Evolutionary conservation across 2,329 filamentous ascomycete genomes (phyloP).

Genomic region (Epicoccum nigrum): DNA sequence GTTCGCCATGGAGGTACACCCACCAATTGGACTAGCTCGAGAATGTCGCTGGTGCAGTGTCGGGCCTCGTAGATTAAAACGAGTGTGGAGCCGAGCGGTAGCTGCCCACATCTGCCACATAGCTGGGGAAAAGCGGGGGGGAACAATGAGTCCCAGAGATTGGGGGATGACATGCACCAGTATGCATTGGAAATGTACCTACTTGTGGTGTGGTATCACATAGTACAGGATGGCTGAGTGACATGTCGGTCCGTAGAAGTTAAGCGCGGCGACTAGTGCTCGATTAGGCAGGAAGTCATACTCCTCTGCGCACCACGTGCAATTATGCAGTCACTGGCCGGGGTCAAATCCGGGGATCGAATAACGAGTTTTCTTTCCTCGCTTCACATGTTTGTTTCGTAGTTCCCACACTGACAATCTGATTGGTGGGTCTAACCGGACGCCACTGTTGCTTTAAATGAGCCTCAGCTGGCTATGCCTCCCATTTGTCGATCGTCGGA

Average conservation of each 20-base stretch:
- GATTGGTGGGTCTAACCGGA: slow-evolving; percentile 17
- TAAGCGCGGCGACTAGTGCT: slow-evolving; percentile 21
- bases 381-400: slow-evolving; percentile 22
- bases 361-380: slow-evolving; percentile 16
- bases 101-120: background rate
- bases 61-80: slow-evolving; percentile 13
- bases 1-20: background rate
- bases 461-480: slow-evolving; percentile 16
- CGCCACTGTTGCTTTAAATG: slow-evolving; percentile 20
- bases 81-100: background rate
- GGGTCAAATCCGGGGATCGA: slow-evolving; percentile 22
- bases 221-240: slow-evolving; percentile 1
- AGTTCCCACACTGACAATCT: background rate
- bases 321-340: slow-evolving; percentile 23
- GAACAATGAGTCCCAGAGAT: background rate
- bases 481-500: slow-evolving; percentile 25
- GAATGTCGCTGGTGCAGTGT: slow-evolving; percentile 11
- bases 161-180: background rate
- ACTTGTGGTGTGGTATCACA: slow-evolving; percentile 10
- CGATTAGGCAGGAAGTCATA: slow-evolving; percentile 23
- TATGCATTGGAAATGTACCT: background rate
- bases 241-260: slow-evolving; percentile 17
- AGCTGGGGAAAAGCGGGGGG: slow-evolving; percentile 4
- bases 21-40: too few species aligned
- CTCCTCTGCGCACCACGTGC: slow-evolving; percentile 19